A percentile compares a stretch with the other conserved stretches of the same genome.
These are phyloP conservation scores for Zymoseptoria passerinii DNA, from an alignment of 2,329 filamentous ascomycete genomes.

Conservation along the genomic window DNA sequence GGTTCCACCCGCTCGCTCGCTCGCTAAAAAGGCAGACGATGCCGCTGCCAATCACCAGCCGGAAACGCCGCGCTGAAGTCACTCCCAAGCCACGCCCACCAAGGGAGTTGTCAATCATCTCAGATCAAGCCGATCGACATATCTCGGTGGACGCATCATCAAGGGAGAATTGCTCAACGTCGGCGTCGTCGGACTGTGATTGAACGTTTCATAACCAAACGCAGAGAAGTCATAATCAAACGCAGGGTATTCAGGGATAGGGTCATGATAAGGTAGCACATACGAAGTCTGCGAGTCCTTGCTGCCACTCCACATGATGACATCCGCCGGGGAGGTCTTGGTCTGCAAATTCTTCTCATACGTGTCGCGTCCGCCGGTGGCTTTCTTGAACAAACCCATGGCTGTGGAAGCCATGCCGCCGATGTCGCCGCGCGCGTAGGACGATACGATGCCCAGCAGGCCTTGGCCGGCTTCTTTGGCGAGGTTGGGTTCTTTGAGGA, in stretches of 20 bases:
- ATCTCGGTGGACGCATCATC: neutral
- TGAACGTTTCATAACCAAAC: neutral
- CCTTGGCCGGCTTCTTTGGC: slow-evolving; percentile 71
- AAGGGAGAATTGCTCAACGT: slow-evolving; percentile 4
- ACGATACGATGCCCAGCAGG: slow-evolving; percentile 61
- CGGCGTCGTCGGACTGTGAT: neutral
- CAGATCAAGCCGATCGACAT: neutral
- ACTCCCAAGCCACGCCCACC: neutral
- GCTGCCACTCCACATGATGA: slow-evolving; percentile 96
- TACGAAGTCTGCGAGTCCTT: slow-evolving; percentile 92
- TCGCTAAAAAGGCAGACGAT: neutral
- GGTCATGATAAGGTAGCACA: slow-evolving; percentile 35
- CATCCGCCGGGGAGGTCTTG: slow-evolving; percentile 89
- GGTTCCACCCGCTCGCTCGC: neutral
- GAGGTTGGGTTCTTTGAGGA: slow-evolving; percentile 73
- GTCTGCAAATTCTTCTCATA: slow-evolving; percentile 76
- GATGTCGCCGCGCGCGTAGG: slow-evolving; percentile 78
- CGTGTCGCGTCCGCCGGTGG: slow-evolving; percentile 67
- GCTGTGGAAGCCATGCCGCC: slow-evolving; percentile 70
- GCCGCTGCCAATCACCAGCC: slow-evolving; percentile 7
- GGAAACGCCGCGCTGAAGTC: slow-evolving; percentile 18
- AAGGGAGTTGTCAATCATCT: neutral
- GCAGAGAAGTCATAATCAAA: neutral
- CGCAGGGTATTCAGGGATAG: slow-evolving; percentile 12
- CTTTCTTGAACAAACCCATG: slow-evolving; percentile 82